Evolutionary conservation across 805 yeast species (phyloP).

Genomic region (Saccharomycopsis guyanensis): DNA sequence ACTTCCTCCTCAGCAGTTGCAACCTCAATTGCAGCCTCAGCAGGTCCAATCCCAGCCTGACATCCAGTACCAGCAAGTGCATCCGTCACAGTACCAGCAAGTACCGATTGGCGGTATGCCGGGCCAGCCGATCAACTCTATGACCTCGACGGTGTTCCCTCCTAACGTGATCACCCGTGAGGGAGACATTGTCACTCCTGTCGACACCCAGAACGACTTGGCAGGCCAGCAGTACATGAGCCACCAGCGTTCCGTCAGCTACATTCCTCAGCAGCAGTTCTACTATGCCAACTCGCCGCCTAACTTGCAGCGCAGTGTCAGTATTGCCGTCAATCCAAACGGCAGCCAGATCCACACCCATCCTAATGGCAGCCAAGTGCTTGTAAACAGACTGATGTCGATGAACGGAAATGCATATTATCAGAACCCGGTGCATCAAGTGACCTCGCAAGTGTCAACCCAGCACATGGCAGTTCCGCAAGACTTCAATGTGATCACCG

Average conservation of each 20-base stretch:
- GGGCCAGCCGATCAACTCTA: no score
- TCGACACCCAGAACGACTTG: no score
- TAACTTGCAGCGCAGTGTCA: neutral
- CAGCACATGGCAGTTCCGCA: neutral
- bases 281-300: neutral
- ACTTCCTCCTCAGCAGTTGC: neutral
- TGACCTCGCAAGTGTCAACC: neutral
- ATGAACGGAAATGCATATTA: neutral
- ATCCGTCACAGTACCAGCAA: no score
- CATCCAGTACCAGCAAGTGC: neutral
- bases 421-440: neutral
- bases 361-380: neutral
- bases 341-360: constrained; percentile 4
- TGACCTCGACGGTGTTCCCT: neutral
- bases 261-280: constrained; percentile 7
- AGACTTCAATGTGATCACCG: neutral
- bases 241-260: neutral
- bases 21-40: constrained; percentile 4
- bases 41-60: no score
- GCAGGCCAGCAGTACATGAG: neutral
- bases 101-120: no score
- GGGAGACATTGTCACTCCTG: constrained; percentile 12
- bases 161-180: constrained; percentile 5
- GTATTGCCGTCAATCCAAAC: constrained; percentile 4
- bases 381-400: neutral